Evolutionary conservation across 441 rosid genomes (phyloP).

Genomic region (Gossypium lobatum): DNA sequence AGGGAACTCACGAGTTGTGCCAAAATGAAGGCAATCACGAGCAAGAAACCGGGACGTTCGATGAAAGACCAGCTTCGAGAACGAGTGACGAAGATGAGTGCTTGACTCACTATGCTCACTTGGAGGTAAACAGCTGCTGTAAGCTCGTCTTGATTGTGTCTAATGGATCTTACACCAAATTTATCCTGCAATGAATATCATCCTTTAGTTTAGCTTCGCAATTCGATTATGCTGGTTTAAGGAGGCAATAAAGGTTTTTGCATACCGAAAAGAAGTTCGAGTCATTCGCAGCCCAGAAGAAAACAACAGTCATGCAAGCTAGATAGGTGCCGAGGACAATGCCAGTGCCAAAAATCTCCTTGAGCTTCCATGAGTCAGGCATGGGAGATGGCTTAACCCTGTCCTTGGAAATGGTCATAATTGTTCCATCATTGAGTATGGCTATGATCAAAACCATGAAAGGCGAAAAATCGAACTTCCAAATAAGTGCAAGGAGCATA

Average conservation of each 20-base stretch:
- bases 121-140: slow-evolving; percentile 63
- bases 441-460: slow-evolving; percentile 69
- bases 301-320: slow-evolving; percentile 64
- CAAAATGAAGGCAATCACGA: slow-evolving; percentile 39
- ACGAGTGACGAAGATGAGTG: slow-evolving; percentile 69
- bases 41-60: slow-evolving; percentile 66
- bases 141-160: slow-evolving; percentile 33
- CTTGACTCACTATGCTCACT: slow-evolving; percentile 70
- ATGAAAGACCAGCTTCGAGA: slow-evolving; percentile 72
- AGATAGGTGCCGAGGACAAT: slow-evolving; percentile 59
- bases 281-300: slow-evolving; percentile 50
- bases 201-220: background rate
- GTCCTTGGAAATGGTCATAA: slow-evolving; percentile 72
- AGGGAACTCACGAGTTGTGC: slow-evolving; percentile 51
- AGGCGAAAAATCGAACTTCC: slow-evolving; percentile 70
- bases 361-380: slow-evolving; percentile 74
- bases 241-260: background rate
- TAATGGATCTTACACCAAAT: slow-evolving; percentile 52
- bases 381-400: slow-evolving; percentile 73
- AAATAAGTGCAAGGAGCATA: slow-evolving; percentile 56
- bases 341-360: slow-evolving; percentile 64
- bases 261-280: slow-evolving; percentile 62
- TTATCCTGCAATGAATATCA: slow-evolving; percentile 33
- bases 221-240: background rate
- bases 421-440: slow-evolving; percentile 67